Evolutionary conservation across 192 early-diverging fungal species (phyloP).

Genomic region (Umbelopsis ramanniana): DNA sequence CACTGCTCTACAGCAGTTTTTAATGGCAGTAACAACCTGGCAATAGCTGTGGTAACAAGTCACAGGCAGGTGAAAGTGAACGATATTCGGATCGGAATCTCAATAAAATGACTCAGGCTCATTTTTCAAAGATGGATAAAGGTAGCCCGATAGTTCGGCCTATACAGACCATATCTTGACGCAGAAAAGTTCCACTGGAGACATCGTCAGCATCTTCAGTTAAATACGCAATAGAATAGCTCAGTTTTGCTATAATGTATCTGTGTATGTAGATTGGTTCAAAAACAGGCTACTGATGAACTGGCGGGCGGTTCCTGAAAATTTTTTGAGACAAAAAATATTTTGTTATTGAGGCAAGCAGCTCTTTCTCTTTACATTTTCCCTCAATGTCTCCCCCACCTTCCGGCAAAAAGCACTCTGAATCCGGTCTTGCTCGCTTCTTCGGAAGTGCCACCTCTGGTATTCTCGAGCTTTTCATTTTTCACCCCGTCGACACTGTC

Average conservation of each 20-base stretch:
- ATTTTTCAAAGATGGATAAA: background rate
- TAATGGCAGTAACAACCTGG: too few relatives aligned
- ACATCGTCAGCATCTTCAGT: too few relatives aligned
- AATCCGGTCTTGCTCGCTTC: conserved; percentile 88
- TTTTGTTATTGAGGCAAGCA: conserved; percentile 6
- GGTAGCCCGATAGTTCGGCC: too few relatives aligned
- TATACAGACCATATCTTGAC: background rate
- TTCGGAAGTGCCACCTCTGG: conserved; percentile 90
- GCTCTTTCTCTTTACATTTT: conserved; percentile 8
- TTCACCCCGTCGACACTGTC: conserved; percentile 98
- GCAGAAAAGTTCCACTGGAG: too few relatives aligned
- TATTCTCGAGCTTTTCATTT: conserved; percentile 92
- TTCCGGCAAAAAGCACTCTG: conserved; percentile 71
- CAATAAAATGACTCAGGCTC: conserved; percentile 4
- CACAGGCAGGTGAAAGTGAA: background rate
- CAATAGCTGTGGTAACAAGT: background rate
- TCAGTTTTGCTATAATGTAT: too few relatives aligned
- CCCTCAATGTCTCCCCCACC: conserved; percentile 50
- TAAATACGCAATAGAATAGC: too few relatives aligned
- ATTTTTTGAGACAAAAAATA: conserved; percentile 14
- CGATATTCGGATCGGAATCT: background rate
- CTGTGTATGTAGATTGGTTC: too few relatives aligned
- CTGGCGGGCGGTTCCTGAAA: conserved; percentile 1
- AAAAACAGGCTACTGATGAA: background rate
- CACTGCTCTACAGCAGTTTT: too few relatives aligned